Base-by-base conservation (phyloP, 2,329 filamentous ascomycete species). In the Sclerotinia nivalis region DNA sequence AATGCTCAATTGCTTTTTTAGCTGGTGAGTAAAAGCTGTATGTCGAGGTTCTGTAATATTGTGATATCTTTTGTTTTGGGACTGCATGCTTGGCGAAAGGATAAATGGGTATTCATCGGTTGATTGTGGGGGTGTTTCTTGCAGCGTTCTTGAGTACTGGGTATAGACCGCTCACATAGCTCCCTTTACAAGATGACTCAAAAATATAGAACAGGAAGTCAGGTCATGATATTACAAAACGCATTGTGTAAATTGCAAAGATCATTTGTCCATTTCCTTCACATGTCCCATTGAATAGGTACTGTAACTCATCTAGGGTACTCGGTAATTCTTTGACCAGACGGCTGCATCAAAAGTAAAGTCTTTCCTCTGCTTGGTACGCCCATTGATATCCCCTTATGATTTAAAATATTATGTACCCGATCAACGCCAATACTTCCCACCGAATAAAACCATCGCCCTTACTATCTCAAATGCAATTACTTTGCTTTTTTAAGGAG, bases 401-500 rank as follows among this genome's bases (percentile, higher is more conserved):
- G 49, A 54, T 65, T 37, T 28, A 25, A 56, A 37, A 69, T n/a
- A 12, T 55, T 43, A 69, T 69, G 59, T 28, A 31, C 58, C 60
- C 50, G 6, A 25, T 56, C 49, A 69, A 69, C 67, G 67, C 67
- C 67, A 20, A 56, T 65, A 65, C 59, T 56, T 45, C 67, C 59
- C 13, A 37, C 40, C 50, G 45, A 47, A 28, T 28, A 54, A 65
- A 47, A 13, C 59, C 28, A 12, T 52, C 59, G 37, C 47, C 37
- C 65, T 37, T 45, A n/a, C 50, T 49, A 25, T 40, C 47, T 40
- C 49, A 47, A 31, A 12, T 54, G 55, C 62, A 66, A 70, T 58
- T 18, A 22, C 49, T 67, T 55, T 62, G 15, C 13, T 18, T 25
- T 31, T 68, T 74, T 82, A 93, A 67, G 91, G 90, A 62, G 92